Evolutionary conservation across 1,284 basidiomycete species (phyloP).

Genomic region (Exobasidium rhododendri): DNA sequence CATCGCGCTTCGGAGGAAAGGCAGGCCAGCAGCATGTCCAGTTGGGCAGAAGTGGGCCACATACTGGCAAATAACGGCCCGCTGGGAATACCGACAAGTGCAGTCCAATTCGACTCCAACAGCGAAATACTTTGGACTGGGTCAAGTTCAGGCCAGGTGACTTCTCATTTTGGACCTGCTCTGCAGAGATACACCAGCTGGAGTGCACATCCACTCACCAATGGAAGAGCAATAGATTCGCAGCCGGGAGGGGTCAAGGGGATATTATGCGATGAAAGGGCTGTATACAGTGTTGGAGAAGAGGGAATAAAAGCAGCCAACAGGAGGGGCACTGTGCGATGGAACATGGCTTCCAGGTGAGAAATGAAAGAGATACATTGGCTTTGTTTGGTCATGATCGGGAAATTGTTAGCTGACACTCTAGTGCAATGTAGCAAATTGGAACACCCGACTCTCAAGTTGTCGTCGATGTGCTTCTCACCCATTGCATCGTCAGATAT

Average conservation of each 20-base stretch:
- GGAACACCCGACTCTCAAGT: slow-evolving; percentile 18
- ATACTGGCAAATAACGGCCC: slow-evolving; percentile 36
- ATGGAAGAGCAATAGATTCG: slow-evolving; percentile 62
- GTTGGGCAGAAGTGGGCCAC: slow-evolving; percentile 49
- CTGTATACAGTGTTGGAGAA: slow-evolving; percentile 54
- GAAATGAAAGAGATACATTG: slow-evolving; percentile 1
- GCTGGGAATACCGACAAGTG: slow-evolving; percentile 39
- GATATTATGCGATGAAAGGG: slow-evolving; percentile 52
- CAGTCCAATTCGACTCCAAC: slow-evolving; percentile 78
- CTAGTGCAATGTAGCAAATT: not conserved
- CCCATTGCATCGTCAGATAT: slow-evolving; percentile 47
- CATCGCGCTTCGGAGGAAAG: no score
- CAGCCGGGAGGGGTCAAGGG: slow-evolving; percentile 40
- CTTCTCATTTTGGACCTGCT: slow-evolving; percentile 68
- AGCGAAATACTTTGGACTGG: slow-evolving; percentile 88
- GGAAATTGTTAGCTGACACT: not conserved
- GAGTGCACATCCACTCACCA: slow-evolving; percentile 56
- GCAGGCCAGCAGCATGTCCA: slow-evolving; percentile 41
- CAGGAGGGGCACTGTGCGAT: slow-evolving; percentile 54
- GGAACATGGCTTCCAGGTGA: slow-evolving; percentile 29
- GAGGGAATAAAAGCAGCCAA: slow-evolving; percentile 54
- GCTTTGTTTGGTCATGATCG: not conserved
- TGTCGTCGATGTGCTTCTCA: slow-evolving; percentile 46
- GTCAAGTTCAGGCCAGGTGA: slow-evolving; percentile 68
- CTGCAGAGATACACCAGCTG: slow-evolving; percentile 62